phyloP scores from a whole-genome alignment of 176 grass and related monocot genomes.

The Saccharum officinarum region DNA sequence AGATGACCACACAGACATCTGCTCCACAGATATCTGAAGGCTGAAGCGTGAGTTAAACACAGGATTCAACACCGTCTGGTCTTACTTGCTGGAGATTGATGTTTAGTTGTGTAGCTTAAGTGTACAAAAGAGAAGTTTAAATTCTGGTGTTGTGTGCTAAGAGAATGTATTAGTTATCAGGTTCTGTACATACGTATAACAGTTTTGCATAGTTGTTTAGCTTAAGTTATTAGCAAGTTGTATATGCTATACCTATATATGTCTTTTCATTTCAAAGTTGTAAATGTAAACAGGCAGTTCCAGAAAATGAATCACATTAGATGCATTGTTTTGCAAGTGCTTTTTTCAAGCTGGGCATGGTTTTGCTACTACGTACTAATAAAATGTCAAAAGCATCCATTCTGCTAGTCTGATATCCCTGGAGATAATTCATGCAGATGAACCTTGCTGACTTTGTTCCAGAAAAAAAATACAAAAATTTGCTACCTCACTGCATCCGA shows the following conservation, averaged over 20 bases:
- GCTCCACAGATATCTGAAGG: slow-evolving; percentile 10
- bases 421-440: neutral
- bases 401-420: neutral
- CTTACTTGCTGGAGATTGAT: neutral
- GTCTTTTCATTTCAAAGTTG: neutral
- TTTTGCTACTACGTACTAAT: neutral
- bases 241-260: slow-evolving; percentile 14
- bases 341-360: neutral
- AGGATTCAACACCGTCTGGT: neutral
- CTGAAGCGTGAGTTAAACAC: slow-evolving; percentile 14
- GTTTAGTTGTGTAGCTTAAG: slow-evolving; percentile 30
- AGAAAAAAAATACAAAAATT: neutral
- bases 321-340: neutral
- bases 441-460: neutral
- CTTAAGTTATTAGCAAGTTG: neutral
- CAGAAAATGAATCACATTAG: slow-evolving; percentile 26
- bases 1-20: slow-evolving; percentile 45
- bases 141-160: slow-evolving; percentile 23
- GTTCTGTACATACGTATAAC: neutral
- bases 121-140: slow-evolving; percentile 37
- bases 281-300: slow-evolving; percentile 13
- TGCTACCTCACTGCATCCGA: neutral
- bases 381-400: neutral
- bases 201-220: neutral
- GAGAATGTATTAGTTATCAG: neutral